A percentile compares a stretch with the other conserved stretches of the same genome.
Conservation (phyloP, 2,329 filamentous ascomycete species). For the Fusarium papillatum region DNA sequence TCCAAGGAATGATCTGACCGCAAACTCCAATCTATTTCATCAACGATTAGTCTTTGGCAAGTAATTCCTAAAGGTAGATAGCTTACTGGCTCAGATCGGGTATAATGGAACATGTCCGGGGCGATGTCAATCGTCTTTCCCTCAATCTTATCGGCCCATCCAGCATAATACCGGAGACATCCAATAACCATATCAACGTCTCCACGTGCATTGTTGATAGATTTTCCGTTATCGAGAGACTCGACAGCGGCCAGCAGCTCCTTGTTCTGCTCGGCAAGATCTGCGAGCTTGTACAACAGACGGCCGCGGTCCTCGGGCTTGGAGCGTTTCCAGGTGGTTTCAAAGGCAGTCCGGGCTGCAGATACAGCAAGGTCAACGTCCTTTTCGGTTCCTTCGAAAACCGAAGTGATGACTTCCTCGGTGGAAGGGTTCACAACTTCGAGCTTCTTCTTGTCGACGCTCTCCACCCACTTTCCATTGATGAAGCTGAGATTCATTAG, state of each 20-base stretch:
- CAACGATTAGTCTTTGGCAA: background rate
- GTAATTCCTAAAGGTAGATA: background rate
- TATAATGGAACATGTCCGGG: slow-evolving; percentile 87
- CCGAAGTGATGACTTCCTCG: slow-evolving; percentile 87
- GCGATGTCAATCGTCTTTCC: slow-evolving; percentile 88
- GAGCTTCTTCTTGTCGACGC: slow-evolving; percentile 89
- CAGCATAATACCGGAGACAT: slow-evolving; percentile 81
- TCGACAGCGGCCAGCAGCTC: slow-evolving; percentile 86
- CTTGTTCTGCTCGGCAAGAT: slow-evolving; percentile 82
- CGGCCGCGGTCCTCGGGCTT: slow-evolving; percentile 81
- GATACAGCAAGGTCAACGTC: slow-evolving; percentile 85
- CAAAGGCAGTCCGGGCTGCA: slow-evolving; percentile 88
- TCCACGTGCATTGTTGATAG: slow-evolving; percentile 80
- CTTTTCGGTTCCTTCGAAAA: slow-evolving; percentile 90
- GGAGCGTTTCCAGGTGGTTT: slow-evolving; percentile 77
- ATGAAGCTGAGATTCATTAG: slow-evolving; percentile 65
- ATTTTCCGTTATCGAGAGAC: slow-evolving; percentile 91
- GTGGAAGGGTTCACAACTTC: slow-evolving; percentile 91
- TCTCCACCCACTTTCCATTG: slow-evolving; percentile 88
- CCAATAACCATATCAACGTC: slow-evolving; percentile 78
- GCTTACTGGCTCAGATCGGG: slow-evolving; percentile 77
- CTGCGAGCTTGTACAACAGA: slow-evolving; percentile 81
- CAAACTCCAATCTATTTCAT: slow-evolving; percentile 74
- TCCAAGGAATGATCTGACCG: slow-evolving; percentile 85
- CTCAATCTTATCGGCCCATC: slow-evolving; percentile 92